A percentile compares a stretch with the other conserved stretches of the same genome.
Conservation (phyloP, 192 early-diverging fungal genomes). For the Mortierella claussenii region DNA sequence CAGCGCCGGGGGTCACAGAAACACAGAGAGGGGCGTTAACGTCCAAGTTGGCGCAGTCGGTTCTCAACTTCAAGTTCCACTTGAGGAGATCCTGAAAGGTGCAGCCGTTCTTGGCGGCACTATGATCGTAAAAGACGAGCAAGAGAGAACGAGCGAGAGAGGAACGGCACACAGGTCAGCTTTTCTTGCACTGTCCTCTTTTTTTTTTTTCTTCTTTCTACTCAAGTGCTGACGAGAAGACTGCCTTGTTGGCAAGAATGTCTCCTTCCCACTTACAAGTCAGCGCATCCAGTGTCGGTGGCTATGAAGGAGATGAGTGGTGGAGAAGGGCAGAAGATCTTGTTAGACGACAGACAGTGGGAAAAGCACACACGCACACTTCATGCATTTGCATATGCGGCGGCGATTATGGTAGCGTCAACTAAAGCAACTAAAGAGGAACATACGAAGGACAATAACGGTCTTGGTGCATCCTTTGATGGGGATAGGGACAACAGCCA, state of each 20-base stretch:
- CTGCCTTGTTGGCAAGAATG: background rate
- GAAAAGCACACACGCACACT: too few relatives aligned
- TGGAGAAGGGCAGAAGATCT: background rate
- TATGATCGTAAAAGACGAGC: too few relatives aligned
- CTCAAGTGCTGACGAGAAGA: too few relatives aligned
- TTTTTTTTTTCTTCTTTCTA: too few relatives aligned
- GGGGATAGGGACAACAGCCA: slow-evolving; percentile 31
- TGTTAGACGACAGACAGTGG: background rate
- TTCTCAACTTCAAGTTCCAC: slow-evolving; percentile 37
- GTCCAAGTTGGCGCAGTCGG: slow-evolving; percentile 32
- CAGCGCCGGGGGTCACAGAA: slow-evolving; percentile 15
- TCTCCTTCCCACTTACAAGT: slow-evolving; percentile 7
- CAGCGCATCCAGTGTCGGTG: slow-evolving; percentile 6
- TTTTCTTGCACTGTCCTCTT: too few relatives aligned
- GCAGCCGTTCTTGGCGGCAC: slow-evolving; percentile 27
- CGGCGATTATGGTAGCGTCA: too few relatives aligned
- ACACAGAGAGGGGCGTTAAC: slow-evolving; percentile 33
- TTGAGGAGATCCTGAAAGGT: slow-evolving; percentile 20
- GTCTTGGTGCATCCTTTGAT: slow-evolving; percentile 38
- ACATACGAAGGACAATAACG: slow-evolving; percentile 25
- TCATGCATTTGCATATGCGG: too few relatives aligned
- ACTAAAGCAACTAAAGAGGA: too few relatives aligned
- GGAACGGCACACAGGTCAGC: too few relatives aligned
- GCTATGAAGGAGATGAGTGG: background rate
- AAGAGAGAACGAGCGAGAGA: too few relatives aligned